phyloP scores from a whole-genome alignment of 208 protist genomes.

The Porcisia hertigi region DNA sequence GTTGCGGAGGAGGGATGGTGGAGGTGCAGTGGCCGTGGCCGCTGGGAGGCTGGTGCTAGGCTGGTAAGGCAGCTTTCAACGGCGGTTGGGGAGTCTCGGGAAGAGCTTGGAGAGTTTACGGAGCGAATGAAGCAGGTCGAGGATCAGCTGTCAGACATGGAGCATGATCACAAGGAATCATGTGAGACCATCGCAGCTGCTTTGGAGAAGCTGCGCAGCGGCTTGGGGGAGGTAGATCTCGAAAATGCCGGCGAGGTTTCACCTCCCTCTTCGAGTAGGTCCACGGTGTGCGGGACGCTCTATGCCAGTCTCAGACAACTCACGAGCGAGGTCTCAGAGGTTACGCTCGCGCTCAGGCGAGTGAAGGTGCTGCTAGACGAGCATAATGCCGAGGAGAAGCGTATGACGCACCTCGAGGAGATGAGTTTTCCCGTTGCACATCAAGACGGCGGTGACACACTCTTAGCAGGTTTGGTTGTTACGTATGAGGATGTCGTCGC shows the following conservation, averaged over 20 bases:
- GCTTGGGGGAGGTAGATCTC: constrained; percentile 1
- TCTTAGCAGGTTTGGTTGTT: not conserved
- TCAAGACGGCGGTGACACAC: not conserved
- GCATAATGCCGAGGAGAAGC: constrained; percentile 16
- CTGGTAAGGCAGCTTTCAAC: constrained; percentile 4
- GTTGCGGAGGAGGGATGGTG: constrained; percentile 4
- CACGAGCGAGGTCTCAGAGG: constrained; percentile 12
- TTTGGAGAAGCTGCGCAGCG: constrained; percentile 14
- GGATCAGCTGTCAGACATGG: constrained; percentile 13
- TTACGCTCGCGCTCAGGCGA: constrained; percentile 4
- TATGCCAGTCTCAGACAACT: constrained; percentile 17
- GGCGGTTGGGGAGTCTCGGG: constrained; percentile 2
- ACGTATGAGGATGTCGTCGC: constrained; percentile 31
- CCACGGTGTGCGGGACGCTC: constrained; percentile 20
- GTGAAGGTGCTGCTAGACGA: constrained; percentile 24
- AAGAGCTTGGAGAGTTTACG: not conserved
- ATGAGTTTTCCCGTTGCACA: constrained; percentile 4
- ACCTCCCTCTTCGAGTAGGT: constrained; percentile 5
- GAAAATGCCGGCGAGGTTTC: not conserved
- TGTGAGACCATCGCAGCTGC: constrained; percentile 6
- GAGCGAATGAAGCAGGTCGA: not conserved
- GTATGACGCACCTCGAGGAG: not conserved
- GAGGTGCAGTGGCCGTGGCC: not conserved
- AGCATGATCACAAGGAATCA: constrained; percentile 5
- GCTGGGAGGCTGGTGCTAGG: not conserved